Base-by-base conservation (phyloP, 2,329 filamentous ascomycete genomes). In the Apiospora saccharicola region DNA sequence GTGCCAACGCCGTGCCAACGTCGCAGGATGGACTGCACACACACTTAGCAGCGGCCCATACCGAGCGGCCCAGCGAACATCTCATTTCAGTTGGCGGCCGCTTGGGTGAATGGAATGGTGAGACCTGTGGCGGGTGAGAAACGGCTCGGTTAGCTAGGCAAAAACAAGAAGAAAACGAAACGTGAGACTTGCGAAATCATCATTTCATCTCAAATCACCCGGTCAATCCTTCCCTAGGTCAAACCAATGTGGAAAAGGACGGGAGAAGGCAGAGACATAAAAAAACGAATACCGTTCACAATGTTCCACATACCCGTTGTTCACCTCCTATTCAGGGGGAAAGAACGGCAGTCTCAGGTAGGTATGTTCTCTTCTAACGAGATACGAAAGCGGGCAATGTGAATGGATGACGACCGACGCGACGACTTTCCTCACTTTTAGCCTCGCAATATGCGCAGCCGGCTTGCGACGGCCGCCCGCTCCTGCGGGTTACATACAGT, bases 101-200 rank as follows among this genome's bases (percentile, higher is more conserved):
- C 46, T 49, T 37, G 53, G 34, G 26, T 30, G 26, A 30, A 30
- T 34, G 16, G n/a, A 30, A 41, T 41, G 37, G 57, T 64, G 57
- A 64, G 57, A 64, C 57, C 57, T 41, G 57, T n/a, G 57, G 34
- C 57, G 57, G 57, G 57, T n/a, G 51, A 30, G 12, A n/a, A n/a
- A 61, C 2, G 34, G 34, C 22, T 61, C 24, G 51, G 14, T 30
- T 19, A 30, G 30, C 30, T 37, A 61, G 53, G 19, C 30, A 37
- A 10, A n/a, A 4, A n/a, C 3, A 37, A 41, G 5, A 41, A 19
- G 19, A 37, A 61, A 61, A 13, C 57, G 57, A 37, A 24, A 24
- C 57, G 34, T 41, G 34, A 64, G 57, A 41, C 57, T 41, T 34
- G 53, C 26, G 53, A 34, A 34, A 64, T 64, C 57, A 41, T 41